These are phyloP conservation scores for Fusarium sp. DNA, from an alignment of 2,329 filamentous ascomycete genomes.

Conservation along the genomic window DNA sequence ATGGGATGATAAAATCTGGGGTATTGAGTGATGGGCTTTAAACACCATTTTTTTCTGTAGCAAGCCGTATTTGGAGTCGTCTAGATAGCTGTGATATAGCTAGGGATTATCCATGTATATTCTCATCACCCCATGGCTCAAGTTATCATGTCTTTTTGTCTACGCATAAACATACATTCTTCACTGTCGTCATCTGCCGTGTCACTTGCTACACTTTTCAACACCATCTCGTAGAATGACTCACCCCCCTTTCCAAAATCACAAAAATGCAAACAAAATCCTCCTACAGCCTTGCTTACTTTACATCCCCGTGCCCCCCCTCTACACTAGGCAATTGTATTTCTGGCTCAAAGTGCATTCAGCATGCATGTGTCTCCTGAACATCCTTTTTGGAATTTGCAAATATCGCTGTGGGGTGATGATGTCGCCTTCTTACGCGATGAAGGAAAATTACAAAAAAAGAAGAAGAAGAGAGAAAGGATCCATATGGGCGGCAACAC, in stretches of 20 bases:
- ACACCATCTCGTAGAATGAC: neutral
- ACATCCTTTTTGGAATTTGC: neutral
- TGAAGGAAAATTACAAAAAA: neutral
- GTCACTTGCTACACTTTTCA: neutral
- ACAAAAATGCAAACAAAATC: neutral
- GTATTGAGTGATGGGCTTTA: neutral
- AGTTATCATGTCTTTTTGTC: neutral
- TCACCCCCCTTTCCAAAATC: neutral
- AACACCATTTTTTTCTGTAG: neutral
- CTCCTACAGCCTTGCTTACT: neutral
- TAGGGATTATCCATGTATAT: neutral
- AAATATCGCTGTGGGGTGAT: neutral
- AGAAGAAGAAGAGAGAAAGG: neutral
- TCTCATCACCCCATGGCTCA: neutral
- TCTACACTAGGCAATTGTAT: neutral
- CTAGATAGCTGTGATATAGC: neutral
- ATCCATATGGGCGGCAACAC: neutral
- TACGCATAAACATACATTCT: neutral
- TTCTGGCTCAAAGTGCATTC: neutral
- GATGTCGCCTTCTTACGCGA: neutral
- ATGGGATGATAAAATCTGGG: neutral
- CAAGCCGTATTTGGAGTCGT: neutral
- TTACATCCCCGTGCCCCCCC: neutral
- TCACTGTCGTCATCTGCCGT: neutral
- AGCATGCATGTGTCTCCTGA: neutral